phyloP scores from a whole-genome alignment of 1,139 yeast species.

The Geotrichum carabidarum region DNA sequence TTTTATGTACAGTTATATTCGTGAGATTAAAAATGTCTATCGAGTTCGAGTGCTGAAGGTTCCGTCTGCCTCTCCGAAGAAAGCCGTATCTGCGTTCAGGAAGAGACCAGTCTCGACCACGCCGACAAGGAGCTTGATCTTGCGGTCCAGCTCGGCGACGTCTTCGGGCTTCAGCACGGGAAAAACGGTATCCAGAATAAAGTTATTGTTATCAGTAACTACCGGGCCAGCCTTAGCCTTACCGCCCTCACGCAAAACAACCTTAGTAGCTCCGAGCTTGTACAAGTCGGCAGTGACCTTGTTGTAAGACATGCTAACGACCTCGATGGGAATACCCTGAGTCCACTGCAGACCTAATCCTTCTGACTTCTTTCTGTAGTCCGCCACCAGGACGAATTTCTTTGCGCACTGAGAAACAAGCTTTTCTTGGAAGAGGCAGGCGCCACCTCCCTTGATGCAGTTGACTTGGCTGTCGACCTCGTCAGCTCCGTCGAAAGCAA shows the following conservation, averaged over 20 bases:
- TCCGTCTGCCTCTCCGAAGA: conserved; percentile 82
- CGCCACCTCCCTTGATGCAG: conserved; percentile 98
- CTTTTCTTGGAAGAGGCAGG: conserved; percentile 94
- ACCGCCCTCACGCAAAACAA: conserved; percentile 77
- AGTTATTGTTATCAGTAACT: conserved; percentile 94
- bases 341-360: conserved; percentile 74
- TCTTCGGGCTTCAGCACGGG: conserved; percentile 64
- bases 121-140: conserved; percentile 76
- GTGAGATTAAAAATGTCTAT: neutral
- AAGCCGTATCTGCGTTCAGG: conserved; percentile 68
- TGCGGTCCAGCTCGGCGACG: conserved; percentile 49
- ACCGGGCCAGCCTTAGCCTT: conserved; percentile 95
- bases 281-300: conserved; percentile 62
- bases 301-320: conserved; percentile 82
- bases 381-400: conserved; percentile 84
- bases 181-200: conserved; percentile 88
- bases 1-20: neutral
- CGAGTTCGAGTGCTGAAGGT: conserved; percentile 30
- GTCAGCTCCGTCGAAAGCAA: conserved; percentile 98
- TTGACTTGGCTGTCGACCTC: conserved; percentile 80
- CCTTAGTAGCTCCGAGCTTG: conserved; percentile 59
- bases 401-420: conserved; percentile 79
- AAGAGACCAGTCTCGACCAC: conserved; percentile 97
- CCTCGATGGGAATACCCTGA: conserved; percentile 92
- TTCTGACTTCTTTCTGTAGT: conserved; percentile 71